Evolutionary conservation across 75 land plant genomes (phyloP).

Genomic region (Picea glauca): DNA sequence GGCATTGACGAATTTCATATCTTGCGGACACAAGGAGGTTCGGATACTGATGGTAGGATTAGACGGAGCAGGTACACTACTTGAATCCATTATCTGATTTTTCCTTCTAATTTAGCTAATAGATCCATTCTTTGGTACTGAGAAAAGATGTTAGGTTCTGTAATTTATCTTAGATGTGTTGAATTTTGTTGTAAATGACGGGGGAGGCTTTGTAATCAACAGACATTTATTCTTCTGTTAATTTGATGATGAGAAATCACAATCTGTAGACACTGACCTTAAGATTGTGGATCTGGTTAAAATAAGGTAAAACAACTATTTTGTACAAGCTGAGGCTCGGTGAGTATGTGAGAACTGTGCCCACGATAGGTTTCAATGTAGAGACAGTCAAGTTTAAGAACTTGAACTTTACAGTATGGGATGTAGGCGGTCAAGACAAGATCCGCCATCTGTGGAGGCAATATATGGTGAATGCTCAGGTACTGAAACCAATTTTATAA

Average conservation of each 20-base stretch:
- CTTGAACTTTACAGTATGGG: constrained; percentile 38
- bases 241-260: too few species aligned
- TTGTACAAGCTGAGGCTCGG: constrained; percentile 33
- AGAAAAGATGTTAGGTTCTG: too few species aligned
- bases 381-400: constrained; percentile 24
- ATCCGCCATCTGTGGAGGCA: constrained; percentile 18
- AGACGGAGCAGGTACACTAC: constrained; percentile 24
- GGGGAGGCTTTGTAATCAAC: too few species aligned
- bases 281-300: too few species aligned
- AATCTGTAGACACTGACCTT: too few species aligned
- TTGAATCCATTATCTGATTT: neutral
- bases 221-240: too few species aligned
- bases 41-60: constrained; percentile 28
- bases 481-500: neutral
- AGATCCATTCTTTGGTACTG: too few species aligned
- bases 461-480: constrained; percentile 21
- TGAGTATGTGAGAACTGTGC: constrained; percentile 25
- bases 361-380: constrained; percentile 38
- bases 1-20: neutral
- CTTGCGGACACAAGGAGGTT: constrained; percentile 17
- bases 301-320: constrained; percentile 29
- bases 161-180: too few species aligned
- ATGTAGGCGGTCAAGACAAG: constrained; percentile 38
- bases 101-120: too few species aligned
- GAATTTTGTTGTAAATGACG: too few species aligned